Evolutionary conservation across 257 asterid genomes (phyloP), one percentile per base, ranked within the genome.

Genomic region (Ballota nigra): DNA sequence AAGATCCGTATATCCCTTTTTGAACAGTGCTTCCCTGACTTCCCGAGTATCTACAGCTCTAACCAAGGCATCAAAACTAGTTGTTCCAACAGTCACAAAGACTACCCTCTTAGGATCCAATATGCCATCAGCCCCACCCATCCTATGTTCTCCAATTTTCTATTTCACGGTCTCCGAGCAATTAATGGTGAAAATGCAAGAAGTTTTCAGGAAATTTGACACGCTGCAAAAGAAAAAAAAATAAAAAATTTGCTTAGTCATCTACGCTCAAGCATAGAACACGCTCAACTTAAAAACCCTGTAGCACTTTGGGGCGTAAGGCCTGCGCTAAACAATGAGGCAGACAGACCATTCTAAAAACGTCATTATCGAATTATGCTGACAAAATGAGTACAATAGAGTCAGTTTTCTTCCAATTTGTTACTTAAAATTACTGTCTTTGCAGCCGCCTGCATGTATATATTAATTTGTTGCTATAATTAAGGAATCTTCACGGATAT

Each of bases 11-110:
- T 95, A 95, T 16, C 97, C 98, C 68, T 81, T 89, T 57, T 64
- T 75, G 74, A 62, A 81, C 75, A 95, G 63, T 68, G 86, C 91
- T 69, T 87, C 86, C 76, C 64, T 87, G 58, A 92, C 96, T 77
- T 92, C 88, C 26, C 7, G 53, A 15, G 88, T 83, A 60, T 92
- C 96, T 12, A 86, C 94, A 7, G 96, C 89, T 83, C 81, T 83
- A 82, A 92, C 97, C 80, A 95, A 81, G 9, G 96, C 80, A 85
- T 95, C 99, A 71, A 95, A 95, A 82, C 83, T 47, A 60, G 99
- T 95, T 7, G 98, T 95, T 41, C 99, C 99, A 31, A 92, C 99
- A 0, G 97, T 95, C 81, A 89, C 95, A 65, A 95, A 92, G 36
- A 87, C 98, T 20, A 82, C 77, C 78, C 86, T 83, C 77, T 82